These are phyloP conservation scores for Erigeron philadelphicus DNA, from an alignment of 140 eudicot species.

Conservation along the genomic window DNA sequence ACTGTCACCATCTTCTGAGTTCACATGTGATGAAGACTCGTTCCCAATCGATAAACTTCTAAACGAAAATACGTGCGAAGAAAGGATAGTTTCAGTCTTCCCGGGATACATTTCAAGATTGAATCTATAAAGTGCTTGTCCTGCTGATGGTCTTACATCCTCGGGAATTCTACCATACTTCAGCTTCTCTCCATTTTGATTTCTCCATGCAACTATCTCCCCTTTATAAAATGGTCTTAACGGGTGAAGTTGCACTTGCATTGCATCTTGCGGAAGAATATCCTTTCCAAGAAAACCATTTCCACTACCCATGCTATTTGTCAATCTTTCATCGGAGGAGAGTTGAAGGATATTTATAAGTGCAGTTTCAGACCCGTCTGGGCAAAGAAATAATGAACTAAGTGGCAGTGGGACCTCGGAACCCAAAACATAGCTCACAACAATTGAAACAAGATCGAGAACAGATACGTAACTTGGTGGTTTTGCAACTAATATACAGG, in stretches of 20 bases:
- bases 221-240: constrained; percentile 91
- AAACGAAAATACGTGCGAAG: constrained; percentile 80
- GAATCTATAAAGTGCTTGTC: constrained; percentile 92
- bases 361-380: constrained; percentile 62
- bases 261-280: constrained; percentile 86
- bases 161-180: constrained; percentile 88
- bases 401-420: constrained; percentile 68
- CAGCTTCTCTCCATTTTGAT: constrained; percentile 82
- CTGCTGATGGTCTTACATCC: constrained; percentile 84
- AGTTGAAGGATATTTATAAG: constrained; percentile 63
- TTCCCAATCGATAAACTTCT: constrained; percentile 48
- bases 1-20: constrained; percentile 29
- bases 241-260: constrained; percentile 89
- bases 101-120: constrained; percentile 67
- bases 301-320: constrained; percentile 37
- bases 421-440: constrained; percentile 73
- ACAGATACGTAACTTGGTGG: constrained; percentile 80
- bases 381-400: constrained; percentile 67
- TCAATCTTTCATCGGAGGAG: constrained; percentile 38
- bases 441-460: constrained; percentile 57
- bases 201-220: constrained; percentile 96
- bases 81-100: constrained; percentile 58
- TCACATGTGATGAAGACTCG: constrained; percentile 44
- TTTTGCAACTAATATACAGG: constrained; percentile 58
- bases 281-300: constrained; percentile 61